phyloP scores from a whole-genome alignment of 176 grass and related monocot species.

The Aegilops umbellulata region DNA sequence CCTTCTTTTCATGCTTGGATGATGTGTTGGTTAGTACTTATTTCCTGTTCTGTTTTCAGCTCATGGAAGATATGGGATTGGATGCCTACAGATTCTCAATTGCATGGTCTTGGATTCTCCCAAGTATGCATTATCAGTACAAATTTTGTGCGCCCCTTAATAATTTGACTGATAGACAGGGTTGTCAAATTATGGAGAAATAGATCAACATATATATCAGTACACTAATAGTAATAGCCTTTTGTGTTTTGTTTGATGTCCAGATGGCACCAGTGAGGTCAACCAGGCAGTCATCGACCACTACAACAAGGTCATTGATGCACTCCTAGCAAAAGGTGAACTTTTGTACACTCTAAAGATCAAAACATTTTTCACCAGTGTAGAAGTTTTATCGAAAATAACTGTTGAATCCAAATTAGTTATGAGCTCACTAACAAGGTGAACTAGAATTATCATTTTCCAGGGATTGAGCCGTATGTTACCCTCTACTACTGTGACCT shows the following conservation, averaged over 20 bases:
- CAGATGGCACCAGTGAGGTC: conserved; percentile 63
- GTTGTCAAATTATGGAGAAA: not conserved
- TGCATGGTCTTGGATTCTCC: conserved; percentile 69
- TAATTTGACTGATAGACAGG: not conserved
- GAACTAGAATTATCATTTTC: not conserved
- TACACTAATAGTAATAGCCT: not conserved
- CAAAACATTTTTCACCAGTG: too few species aligned
- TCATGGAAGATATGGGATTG: conserved; percentile 79
- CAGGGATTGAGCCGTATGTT: conserved; percentile 64
- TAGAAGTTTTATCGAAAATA: not conserved
- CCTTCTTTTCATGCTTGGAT: too few species aligned
- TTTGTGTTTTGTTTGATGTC: not conserved
- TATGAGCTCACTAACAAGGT: not conserved
- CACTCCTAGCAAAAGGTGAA: conserved; percentile 64
- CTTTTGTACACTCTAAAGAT: not conserved
- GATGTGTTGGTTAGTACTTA: too few species aligned
- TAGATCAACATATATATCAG: not conserved
- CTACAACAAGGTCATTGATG: conserved; percentile 66
- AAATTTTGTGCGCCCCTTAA: not conserved
- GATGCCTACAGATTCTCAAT: conserved; percentile 85
- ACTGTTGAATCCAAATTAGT: not conserved
- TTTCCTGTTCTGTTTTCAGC: too few species aligned
- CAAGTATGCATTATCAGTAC: conserved; percentile 31
- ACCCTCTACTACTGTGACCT: conserved; percentile 71
- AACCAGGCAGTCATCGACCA: conserved; percentile 68